These are phyloP conservation scores for Aspergillus sclerotiicarbonarius DNA, from an alignment of 495 filamentous ascomycete genomes.

Conservation along the genomic window DNA sequence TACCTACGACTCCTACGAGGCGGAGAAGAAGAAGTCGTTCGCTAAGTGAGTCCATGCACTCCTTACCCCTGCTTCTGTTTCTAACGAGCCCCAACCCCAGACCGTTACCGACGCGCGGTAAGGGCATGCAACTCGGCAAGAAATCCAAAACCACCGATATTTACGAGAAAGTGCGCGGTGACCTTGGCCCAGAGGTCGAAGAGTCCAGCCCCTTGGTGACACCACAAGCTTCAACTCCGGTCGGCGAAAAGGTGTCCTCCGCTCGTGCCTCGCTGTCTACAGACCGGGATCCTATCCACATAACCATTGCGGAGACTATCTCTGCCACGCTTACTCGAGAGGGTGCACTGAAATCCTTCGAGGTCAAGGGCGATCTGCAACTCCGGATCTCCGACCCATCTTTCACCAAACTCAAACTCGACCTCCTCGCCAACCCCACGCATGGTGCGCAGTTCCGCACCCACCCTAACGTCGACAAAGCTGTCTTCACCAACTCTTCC, in stretches of 20 bases:
- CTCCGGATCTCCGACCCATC: conserved; percentile 83
- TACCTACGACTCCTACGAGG: conserved; percentile 89
- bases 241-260: conserved; percentile 54
- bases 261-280: conserved; percentile 61
- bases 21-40: conserved; percentile 90
- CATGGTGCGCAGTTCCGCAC: conserved; percentile 85
- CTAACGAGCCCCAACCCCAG: conserved; percentile 34
- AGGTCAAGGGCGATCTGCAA: conserved; percentile 86
- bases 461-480: conserved; percentile 92
- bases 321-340: conserved; percentile 83
- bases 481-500: conserved; percentile 72
- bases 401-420: conserved; percentile 84
- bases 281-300: conserved; percentile 78
- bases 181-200: conserved; percentile 75
- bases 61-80: neutral
- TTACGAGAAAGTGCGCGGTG: conserved; percentile 90
- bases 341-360: conserved; percentile 75
- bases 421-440: conserved; percentile 67
- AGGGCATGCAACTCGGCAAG: conserved; percentile 98
- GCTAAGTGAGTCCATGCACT: conserved; percentile 56
- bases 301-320: conserved; percentile 84
- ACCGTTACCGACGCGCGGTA: conserved; percentile 73
- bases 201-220: conserved; percentile 76
- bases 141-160: conserved; percentile 96
- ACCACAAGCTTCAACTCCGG: conserved; percentile 51